Percentiles rank a stretch among this genome's conserved stretches.
These are phyloP conservation scores for Ogataea paraovalis DNA, from an alignment of 805 yeast species.

Conservation along the genomic window DNA sequence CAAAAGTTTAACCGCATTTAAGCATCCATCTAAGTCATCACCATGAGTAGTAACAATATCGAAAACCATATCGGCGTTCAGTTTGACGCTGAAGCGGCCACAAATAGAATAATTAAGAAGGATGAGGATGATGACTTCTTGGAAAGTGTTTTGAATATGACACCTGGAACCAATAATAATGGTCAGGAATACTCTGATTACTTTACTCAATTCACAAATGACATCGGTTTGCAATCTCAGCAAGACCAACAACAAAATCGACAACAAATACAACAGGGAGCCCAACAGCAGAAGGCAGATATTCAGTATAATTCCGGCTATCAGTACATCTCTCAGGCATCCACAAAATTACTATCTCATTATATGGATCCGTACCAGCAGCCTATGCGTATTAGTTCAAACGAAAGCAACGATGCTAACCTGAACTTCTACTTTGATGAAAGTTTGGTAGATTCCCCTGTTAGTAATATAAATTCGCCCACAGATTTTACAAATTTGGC, in stretches of 20 bases:
- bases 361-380: background rate
- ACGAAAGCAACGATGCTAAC: background rate
- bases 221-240: background rate
- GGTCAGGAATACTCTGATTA: conserved; percentile 8
- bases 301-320: background rate
- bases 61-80: background rate
- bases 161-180: conserved; percentile 6
- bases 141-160: conserved; percentile 7
- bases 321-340: background rate
- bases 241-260: background rate
- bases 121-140: conserved; percentile 12
- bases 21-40: background rate
- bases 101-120: conserved; percentile 1
- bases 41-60: background rate
- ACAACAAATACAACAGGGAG: background rate
- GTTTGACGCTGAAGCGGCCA: background rate
- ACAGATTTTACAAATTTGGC: background rate
- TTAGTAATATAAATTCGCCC: background rate
- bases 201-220: conserved; percentile 1
- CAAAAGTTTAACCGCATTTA: background rate
- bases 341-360: background rate
- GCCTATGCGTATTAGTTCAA: background rate
- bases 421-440: background rate
- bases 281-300: background rate
- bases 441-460: background rate